Percentiles rank a stretch among this genome's conserved stretches.
Conservation (phyloP, 2,329 filamentous ascomycete genomes). For the Fusarium bactridioides region DNA sequence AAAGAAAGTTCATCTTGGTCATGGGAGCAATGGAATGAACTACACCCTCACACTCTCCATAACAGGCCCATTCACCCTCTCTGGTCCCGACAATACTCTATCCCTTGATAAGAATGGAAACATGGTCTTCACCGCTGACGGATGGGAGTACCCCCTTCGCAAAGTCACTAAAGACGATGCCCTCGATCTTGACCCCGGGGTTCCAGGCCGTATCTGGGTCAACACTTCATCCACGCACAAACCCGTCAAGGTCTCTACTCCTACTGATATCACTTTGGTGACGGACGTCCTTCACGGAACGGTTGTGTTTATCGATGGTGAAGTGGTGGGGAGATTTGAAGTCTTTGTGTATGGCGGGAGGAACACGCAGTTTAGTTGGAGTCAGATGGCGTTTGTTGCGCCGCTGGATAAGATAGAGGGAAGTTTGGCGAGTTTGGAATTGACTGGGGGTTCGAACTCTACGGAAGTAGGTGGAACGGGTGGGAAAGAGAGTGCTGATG, state of each 20-base stretch:
- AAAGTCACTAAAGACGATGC: background rate
- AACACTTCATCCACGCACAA: slow-evolving; percentile 15
- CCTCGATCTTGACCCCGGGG: background rate
- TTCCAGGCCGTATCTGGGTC: slow-evolving; percentile 16
- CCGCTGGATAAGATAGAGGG: background rate
- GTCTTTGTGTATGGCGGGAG: slow-evolving; percentile 18
- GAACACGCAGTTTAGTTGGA: slow-evolving; percentile 21
- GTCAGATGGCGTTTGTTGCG: slow-evolving; percentile 22
- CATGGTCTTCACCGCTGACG: background rate
- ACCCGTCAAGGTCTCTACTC: background rate
- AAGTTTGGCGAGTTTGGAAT: background rate
- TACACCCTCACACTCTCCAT: background rate
- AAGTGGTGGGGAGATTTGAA: slow-evolving; percentile 4
- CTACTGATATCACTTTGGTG: background rate
- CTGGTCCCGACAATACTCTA: background rate
- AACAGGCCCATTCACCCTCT: background rate
- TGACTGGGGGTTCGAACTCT: background rate
- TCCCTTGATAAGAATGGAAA: background rate
- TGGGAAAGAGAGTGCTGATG: background rate
- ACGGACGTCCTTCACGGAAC: slow-evolving; percentile 3
- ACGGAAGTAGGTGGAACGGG: rapidly evolving
- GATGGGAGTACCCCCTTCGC: slow-evolving; percentile 16
- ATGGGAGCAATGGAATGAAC: slow-evolving; percentile 18
- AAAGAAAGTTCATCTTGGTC: background rate
- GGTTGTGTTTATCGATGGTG: background rate